Percentiles rank a stretch among this genome's conserved stretches.
Evolutionary conservation across 129 eudicot genomes (phyloP).

Genomic region (Artemisia annua): DNA sequence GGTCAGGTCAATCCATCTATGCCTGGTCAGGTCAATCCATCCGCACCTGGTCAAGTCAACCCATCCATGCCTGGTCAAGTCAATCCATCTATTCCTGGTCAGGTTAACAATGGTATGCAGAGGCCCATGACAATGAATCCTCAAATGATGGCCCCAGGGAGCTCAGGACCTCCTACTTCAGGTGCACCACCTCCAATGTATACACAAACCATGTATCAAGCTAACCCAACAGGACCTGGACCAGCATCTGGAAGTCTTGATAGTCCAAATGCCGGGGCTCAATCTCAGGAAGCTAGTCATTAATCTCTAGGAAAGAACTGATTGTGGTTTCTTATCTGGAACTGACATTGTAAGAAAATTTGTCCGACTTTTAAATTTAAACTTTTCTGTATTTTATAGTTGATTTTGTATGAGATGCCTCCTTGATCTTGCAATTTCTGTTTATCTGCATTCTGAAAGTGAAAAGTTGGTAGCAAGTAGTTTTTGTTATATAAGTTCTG

Average conservation of each 20-base stretch:
- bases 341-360: too few relatives aligned
- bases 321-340: too few relatives aligned
- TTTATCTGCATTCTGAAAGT: too few relatives aligned
- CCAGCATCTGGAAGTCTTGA: slow-evolving; percentile 42
- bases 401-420: too few relatives aligned
- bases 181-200: slow-evolving; percentile 36
- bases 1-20: slow-evolving; percentile 21
- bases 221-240: slow-evolving; percentile 33
- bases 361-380: too few relatives aligned
- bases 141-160: slow-evolving; percentile 40
- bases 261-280: slow-evolving; percentile 44
- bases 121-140: slow-evolving; percentile 43
- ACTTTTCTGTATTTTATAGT: too few relatives aligned
- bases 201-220: slow-evolving; percentile 44
- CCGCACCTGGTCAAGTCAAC: too few relatives aligned
- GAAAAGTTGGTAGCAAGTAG: too few relatives aligned
- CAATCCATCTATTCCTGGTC: slow-evolving; percentile 40
- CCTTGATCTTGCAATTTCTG: too few relatives aligned
- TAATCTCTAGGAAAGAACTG: not conserved
- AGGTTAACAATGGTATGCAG: slow-evolving; percentile 45
- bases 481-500: too few relatives aligned
- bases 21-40: slow-evolving; percentile 42
- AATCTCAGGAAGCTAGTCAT: slow-evolving; percentile 40
- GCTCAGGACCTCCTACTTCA: slow-evolving; percentile 45
- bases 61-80: slow-evolving; percentile 52